Evolutionary conservation across 2,329 filamentous ascomycete genomes (phyloP).

Genomic region (Neofusicoccum laricinum): DNA sequence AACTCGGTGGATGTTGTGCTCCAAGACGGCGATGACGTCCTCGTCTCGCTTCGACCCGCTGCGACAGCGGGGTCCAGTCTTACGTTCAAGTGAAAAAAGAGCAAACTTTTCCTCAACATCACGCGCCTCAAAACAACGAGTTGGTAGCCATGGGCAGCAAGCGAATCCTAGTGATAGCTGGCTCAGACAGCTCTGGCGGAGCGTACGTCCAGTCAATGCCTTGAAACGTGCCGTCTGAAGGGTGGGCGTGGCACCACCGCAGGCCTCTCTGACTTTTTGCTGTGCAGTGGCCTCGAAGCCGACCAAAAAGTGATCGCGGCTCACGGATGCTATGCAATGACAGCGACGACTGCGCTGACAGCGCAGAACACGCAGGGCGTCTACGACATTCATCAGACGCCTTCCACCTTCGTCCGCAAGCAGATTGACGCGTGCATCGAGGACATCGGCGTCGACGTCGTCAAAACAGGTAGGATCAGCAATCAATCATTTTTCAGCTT

Average conservation of each 20-base stretch:
- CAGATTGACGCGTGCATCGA: slow-evolving; percentile 82
- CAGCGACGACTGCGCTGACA: slow-evolving; percentile 91
- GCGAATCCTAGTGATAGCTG: slow-evolving; percentile 76
- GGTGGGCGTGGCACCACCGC: background rate
- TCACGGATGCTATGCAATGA: slow-evolving; percentile 94
- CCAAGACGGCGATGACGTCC: background rate
- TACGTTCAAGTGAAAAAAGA: background rate
- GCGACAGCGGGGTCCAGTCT: background rate
- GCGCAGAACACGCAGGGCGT: slow-evolving; percentile 91
- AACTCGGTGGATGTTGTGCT: background rate
- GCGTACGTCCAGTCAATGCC: slow-evolving; percentile 57
- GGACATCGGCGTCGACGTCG: slow-evolving; percentile 83
- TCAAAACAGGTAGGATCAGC: slow-evolving; percentile 73
- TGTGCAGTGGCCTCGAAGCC: slow-evolving; percentile 78
- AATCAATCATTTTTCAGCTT: background rate
- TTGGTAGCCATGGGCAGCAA: slow-evolving; percentile 30
- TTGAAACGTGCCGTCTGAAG: too few species aligned
- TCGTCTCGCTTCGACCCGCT: slow-evolving; percentile 7
- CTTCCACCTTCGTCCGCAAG: slow-evolving; percentile 73
- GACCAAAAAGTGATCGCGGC: slow-evolving; percentile 93
- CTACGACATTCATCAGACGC: slow-evolving; percentile 73
- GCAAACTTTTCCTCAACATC: slow-evolving; percentile 3
- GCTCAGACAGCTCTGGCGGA: slow-evolving; percentile 87
- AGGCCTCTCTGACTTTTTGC: slow-evolving; percentile 1
- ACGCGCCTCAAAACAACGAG: slow-evolving; percentile 1